These are phyloP conservation scores for Ganoderma sp. DNA, from an alignment of 1,284 basidiomycete species.

Conservation along the genomic window DNA sequence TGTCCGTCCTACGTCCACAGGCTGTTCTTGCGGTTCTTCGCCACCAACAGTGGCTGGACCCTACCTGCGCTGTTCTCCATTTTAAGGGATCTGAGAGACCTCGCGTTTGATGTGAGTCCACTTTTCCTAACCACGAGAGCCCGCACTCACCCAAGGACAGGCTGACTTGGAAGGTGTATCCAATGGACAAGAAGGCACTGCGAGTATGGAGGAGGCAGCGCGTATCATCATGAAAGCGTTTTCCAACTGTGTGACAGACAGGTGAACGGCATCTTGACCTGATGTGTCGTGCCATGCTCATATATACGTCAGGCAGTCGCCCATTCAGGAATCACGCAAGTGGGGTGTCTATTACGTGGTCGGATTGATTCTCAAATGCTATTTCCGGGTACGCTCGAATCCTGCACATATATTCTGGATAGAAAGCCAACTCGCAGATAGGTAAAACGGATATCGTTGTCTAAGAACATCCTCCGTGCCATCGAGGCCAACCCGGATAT, in stretches of 20 bases:
- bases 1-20: slow-evolving; percentile 42
- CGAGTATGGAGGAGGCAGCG: slow-evolving; percentile 91
- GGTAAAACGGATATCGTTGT: slow-evolving; percentile 90
- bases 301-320: slow-evolving; percentile 47
- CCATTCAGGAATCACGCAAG: slow-evolving; percentile 80
- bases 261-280: slow-evolving; percentile 51
- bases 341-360: slow-evolving; percentile 97
- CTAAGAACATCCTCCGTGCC: slow-evolving; percentile 91
- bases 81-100: slow-evolving; percentile 78
- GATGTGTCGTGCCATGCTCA: neutral
- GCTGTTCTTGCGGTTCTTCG: slow-evolving; percentile 78
- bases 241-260: slow-evolving; percentile 87
- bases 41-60: slow-evolving; percentile 81
- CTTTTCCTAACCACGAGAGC: neutral
- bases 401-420: neutral
- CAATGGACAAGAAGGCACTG: slow-evolving; percentile 64
- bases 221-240: slow-evolving; percentile 92
- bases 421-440: slow-evolving; percentile 39
- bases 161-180: slow-evolving; percentile 70
- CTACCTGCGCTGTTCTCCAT: slow-evolving; percentile 81
- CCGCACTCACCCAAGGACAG: slow-evolving; percentile 44
- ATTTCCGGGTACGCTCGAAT: slow-evolving; percentile 79
- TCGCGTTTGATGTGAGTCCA: slow-evolving; percentile 71
- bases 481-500: slow-evolving; percentile 87
- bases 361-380: slow-evolving; percentile 89